Evolutionary conservation across 768 basidiomycete genomes (phyloP), one percentile per base, ranked within the genome.

Genomic region (Mycena epipterygia): DNA sequence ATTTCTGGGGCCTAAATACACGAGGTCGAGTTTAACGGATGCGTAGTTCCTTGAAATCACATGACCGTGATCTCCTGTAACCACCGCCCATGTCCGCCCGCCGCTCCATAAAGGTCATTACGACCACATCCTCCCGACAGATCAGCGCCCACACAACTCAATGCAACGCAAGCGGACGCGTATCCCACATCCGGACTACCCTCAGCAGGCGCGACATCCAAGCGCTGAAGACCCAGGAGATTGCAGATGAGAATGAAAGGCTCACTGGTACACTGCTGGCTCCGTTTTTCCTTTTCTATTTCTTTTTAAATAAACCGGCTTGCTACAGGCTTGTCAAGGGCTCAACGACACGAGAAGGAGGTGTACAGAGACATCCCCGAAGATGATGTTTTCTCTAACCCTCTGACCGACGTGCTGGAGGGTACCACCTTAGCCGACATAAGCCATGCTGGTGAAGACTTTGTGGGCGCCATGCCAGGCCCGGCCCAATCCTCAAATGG

Each of bases 381-480:
- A 25, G 23, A 57, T 2, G 49, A 51, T 14, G 12, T 51, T 7
- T 37, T 37, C 14, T 44, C 41, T 13, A 25, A 17, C 29, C 17
- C 44, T 3, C 27, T 41, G 2, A 35, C 23, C 4, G 51, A 64
- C 25, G 29, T 64, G 11, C 37, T 67, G 3, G 39, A n/a, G 9
- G 66, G 66, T 1, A 33, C 30, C 1, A n/a, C 57, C 3, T 27
- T 11, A 19, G 46, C 51, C 1, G 66, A 67, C 16, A 60, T 67
- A 17, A 67, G 66, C 58, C 57, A 67, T 33, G 66, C 35, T 2
- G 56, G 66, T 2, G 57, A 58, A 23, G 44, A 37, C 35, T 37
- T 37, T 14, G 42, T 32, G 41, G 6, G 27, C 12, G 29, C 11
- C 13, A n/a, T 17, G 17, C 51, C 23, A 19, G 33, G 33, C 2